Evolutionary conservation across 495 filamentous ascomycete species (phyloP), one percentile per base, ranked within the genome.

Genomic region (Letharia lupina): DNA sequence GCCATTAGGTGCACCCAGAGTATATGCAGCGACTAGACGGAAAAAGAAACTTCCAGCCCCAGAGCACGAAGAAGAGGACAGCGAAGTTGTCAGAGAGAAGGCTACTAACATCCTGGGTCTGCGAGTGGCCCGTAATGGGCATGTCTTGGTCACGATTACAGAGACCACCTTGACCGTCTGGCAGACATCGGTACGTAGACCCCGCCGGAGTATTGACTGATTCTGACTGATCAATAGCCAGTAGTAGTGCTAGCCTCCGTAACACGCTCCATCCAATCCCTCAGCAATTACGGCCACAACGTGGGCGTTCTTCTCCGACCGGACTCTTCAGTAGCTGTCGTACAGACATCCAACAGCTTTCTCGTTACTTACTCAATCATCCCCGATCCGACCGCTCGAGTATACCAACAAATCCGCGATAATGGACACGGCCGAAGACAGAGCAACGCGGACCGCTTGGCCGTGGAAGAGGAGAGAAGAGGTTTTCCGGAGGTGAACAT

Each of bases 321-420:
- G 0, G 94, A 98, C 75, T 91, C 90, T 33, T 86, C 88, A 59
- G 94, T 97, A 50, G 84, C 96, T 60, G 91, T 96, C 54, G 85
- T 96, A n/a, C 92, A 96, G 70, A 98, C 95, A 3, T 82, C 84
- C 45, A 77, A 89, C 60, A 92, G 93, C 61, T 98, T 89, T 69
- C 83, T 99, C 35, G 91, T 99, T 66, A 99, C 91, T 35, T 99
- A 98, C 73, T 90, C 93, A 0, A 80, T 99, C 37, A 87, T 90
- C n/a, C 89, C 87, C 11, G 93, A 97, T 71, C 82, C 90, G 37
- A 84, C 88, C 48, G 84, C 89, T 20, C 83, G 86, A 65, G 91
- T 98, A 31, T 99, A 96, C 74, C 89, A 87, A 70, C 88, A 91
- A 50, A 83, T 86, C 54, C 92, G 93, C 69, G 78, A 87, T 23